phyloP scores from a whole-genome alignment of 2,329 filamentous ascomycete species.

The Alternaria sp. region DNA sequence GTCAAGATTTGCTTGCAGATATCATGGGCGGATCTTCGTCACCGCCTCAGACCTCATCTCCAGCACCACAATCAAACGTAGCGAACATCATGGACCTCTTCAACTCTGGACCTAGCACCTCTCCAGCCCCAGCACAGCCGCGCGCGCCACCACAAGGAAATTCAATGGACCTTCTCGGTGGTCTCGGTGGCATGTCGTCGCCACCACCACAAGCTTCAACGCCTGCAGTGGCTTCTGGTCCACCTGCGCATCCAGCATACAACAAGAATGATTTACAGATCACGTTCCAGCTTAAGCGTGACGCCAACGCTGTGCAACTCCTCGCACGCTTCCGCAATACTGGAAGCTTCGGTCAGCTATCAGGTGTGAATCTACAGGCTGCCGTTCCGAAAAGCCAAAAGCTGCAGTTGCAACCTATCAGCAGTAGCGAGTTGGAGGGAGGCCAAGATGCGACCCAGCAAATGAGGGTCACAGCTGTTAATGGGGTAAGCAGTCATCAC shows the following conservation, averaged over 20 bases:
- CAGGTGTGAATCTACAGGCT: constrained; percentile 85
- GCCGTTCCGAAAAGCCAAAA: constrained; percentile 97
- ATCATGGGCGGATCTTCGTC: constrained; percentile 76
- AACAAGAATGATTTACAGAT: constrained; percentile 85
- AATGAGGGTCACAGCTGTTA: constrained; percentile 86
- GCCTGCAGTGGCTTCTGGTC: constrained; percentile 47
- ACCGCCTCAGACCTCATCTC: constrained; percentile 52
- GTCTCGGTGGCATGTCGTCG: constrained; percentile 56
- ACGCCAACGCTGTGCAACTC: constrained; percentile 81
- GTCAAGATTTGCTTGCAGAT: constrained; percentile 87
- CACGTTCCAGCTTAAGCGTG: constrained; percentile 84
- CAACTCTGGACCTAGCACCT: constrained; percentile 57
- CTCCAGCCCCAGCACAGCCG: constrained; percentile 51
- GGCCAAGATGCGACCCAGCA: constrained; percentile 87
- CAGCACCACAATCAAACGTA: constrained; percentile 53
- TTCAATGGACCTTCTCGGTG: constrained; percentile 54
- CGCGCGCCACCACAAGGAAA: constrained; percentile 49
- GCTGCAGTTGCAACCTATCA: constrained; percentile 89
- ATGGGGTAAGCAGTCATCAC: constrained; percentile 75
- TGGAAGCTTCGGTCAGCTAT: constrained; percentile 70
- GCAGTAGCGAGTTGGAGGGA: constrained; percentile 76
- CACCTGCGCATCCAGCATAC: constrained; percentile 75
- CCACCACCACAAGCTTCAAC: constrained; percentile 59
- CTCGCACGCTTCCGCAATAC: constrained; percentile 84
- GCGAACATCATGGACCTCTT: constrained; percentile 91